phyloP scores from a whole-genome alignment of 2,329 filamentous ascomycete genomes.

The Penicillium sp. region DNA sequence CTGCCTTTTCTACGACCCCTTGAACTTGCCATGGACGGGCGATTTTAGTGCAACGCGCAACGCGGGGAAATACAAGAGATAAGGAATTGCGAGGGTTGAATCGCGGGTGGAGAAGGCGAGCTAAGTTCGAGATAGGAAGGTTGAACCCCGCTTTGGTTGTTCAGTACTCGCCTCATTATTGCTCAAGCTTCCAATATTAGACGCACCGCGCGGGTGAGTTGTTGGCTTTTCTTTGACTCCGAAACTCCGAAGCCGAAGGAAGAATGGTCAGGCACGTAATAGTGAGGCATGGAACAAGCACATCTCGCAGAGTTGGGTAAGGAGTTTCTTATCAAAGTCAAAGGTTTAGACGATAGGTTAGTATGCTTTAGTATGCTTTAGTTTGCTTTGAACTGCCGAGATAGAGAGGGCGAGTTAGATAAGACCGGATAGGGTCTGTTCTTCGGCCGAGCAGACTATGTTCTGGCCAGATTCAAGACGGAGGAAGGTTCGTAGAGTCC shows the following conservation, averaged over 20 bases:
- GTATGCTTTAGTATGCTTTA: neutral
- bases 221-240: neutral
- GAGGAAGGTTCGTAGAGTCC: neutral
- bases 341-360: neutral
- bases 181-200: neutral
- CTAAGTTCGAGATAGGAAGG: conserved; percentile 9
- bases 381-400: neutral
- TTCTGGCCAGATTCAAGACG: neutral
- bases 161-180: neutral
- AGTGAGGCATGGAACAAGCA: neutral
- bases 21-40: neutral
- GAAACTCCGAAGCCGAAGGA: too few relatives aligned
- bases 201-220: neutral
- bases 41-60: neutral
- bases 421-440: neutral
- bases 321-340: neutral
- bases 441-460: neutral
- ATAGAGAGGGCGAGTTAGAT: neutral
- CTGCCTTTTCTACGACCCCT: neutral
- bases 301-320: neutral
- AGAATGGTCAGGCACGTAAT: too few relatives aligned
- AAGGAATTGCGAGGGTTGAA: conserved; percentile 3
- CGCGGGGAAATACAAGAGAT: conserved; percentile 7
- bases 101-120: neutral
- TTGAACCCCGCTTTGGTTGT: conserved; percentile 7